phyloP scores from a whole-genome alignment of 2,329 filamentous ascomycete genomes.

The Fusarium pseudograminearum region DNA sequence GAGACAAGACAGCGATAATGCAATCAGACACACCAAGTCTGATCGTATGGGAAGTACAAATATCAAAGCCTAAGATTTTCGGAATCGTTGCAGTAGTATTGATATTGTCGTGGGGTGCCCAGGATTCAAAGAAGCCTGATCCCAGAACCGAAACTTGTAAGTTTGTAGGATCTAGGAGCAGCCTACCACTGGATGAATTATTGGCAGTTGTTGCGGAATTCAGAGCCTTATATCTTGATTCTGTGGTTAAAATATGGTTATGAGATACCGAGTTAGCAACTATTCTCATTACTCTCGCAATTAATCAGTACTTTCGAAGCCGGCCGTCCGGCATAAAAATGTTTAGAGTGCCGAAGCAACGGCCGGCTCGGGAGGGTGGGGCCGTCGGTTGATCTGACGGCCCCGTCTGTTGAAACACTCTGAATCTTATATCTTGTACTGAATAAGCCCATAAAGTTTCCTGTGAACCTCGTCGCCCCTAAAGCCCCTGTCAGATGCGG shows the following conservation, averaged over 20 bases:
- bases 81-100: neutral
- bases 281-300: neutral
- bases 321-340: neutral
- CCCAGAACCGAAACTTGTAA: slow-evolving; percentile 2
- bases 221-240: neutral
- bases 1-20: neutral
- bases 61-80: neutral
- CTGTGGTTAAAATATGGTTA: neutral
- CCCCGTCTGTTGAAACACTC: slow-evolving; percentile 18
- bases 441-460: neutral
- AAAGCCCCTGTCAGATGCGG: too few relatives aligned
- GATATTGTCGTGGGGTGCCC: slow-evolving; percentile 15
- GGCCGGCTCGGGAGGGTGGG: slow-evolving; percentile 32
- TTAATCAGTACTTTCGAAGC: neutral
- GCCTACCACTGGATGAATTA: neutral
- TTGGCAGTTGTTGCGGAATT: neutral
- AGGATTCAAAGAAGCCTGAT: slow-evolving; percentile 14
- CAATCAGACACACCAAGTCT: neutral
- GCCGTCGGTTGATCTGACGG: slow-evolving; percentile 31
- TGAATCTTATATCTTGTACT: neutral
- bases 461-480: neutral
- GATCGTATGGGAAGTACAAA: neutral
- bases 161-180: neutral
- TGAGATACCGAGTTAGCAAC: neutral
- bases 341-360: neutral